Percentiles rank a stretch among this genome's conserved stretches.
Evolutionary conservation across 1,284 basidiomycete genomes (phyloP).

Genomic region (Cryptococcus deneoformans): DNA sequence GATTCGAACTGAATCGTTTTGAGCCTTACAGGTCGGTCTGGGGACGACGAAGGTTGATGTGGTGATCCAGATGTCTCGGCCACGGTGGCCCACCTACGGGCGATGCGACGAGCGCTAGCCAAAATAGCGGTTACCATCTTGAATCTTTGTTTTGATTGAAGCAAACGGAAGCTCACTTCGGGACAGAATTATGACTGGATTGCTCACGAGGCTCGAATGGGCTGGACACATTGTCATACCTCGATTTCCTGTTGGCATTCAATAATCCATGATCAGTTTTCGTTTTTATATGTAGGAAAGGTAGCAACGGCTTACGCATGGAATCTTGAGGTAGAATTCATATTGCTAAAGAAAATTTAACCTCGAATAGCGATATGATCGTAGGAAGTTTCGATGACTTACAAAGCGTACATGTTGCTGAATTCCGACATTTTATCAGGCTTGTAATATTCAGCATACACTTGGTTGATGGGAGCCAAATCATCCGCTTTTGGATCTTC

Average conservation of each 20-base stretch:
- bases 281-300: neutral
- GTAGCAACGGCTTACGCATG: slow-evolving; percentile 18
- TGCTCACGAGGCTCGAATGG: slow-evolving; percentile 42
- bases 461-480: slow-evolving; percentile 55
- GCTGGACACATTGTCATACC: slow-evolving; percentile 32
- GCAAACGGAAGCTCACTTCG: slow-evolving; percentile 5
- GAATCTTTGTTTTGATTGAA: neutral
- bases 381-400: slow-evolving; percentile 5
- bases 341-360: slow-evolving; percentile 20
- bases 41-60: neutral
- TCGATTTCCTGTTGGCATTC: slow-evolving; percentile 24
- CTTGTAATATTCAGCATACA: slow-evolving; percentile 89
- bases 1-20: slow-evolving; percentile 27
- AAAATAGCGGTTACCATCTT: neutral
- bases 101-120: slow-evolving; percentile 26
- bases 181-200: slow-evolving; percentile 2
- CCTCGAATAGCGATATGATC: neutral
- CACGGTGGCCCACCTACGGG: slow-evolving; percentile 32
- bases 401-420: slow-evolving; percentile 61
- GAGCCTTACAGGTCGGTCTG: slow-evolving; percentile 29
- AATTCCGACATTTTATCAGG: slow-evolving; percentile 56
- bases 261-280: neutral
- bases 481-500: slow-evolving; percentile 53
- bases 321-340: slow-evolving; percentile 44
- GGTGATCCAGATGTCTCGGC: slow-evolving; percentile 12